These are phyloP conservation scores for Argentina anserina DNA, from an alignment of 306 rosid species.

Conservation along the genomic window DNA sequence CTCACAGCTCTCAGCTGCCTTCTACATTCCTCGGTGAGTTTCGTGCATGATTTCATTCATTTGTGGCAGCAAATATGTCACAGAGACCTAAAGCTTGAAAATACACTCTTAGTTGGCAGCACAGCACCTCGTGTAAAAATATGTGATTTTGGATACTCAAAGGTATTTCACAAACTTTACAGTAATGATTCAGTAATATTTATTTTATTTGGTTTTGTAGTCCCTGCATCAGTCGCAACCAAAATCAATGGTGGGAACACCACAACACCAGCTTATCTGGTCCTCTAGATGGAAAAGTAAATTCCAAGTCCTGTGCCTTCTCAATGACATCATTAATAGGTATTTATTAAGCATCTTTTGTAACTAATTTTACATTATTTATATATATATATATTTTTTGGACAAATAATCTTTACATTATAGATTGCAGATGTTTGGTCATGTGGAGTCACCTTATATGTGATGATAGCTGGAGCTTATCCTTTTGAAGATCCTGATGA, in stretches of 20 bases:
- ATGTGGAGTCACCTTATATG: conserved; percentile 87
- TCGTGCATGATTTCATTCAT: too few relatives aligned
- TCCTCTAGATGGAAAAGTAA: conserved; percentile 73
- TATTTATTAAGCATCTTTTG: not conserved
- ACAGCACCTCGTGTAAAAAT: conserved; percentile 69
- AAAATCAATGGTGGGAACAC: conserved; percentile 83
- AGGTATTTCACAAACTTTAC: conserved; percentile 43
- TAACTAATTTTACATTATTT: too few relatives aligned
- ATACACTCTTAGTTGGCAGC: conserved; percentile 75
- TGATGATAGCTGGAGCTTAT: conserved; percentile 83
- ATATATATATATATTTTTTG: too few relatives aligned
- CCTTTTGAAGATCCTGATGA: conserved; percentile 83
- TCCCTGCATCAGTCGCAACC: conserved; percentile 84
- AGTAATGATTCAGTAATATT: conserved; percentile 8
- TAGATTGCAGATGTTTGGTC: conserved; percentile 97
- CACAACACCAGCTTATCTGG: conserved; percentile 85
- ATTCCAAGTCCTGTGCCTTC: conserved; percentile 17
- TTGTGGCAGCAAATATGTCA: conserved; percentile 75
- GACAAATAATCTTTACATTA: conserved; percentile 18
- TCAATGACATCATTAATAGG: conserved; percentile 3
- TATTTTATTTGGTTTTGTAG: conserved; percentile 36
- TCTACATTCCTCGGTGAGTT: too few relatives aligned
- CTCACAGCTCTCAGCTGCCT: too few relatives aligned
- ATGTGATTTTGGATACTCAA: conserved; percentile 88
- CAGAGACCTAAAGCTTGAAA: conserved; percentile 90